phyloP scores from a whole-genome alignment of 139 green algal species.

The Volvox reticuliferus region DNA sequence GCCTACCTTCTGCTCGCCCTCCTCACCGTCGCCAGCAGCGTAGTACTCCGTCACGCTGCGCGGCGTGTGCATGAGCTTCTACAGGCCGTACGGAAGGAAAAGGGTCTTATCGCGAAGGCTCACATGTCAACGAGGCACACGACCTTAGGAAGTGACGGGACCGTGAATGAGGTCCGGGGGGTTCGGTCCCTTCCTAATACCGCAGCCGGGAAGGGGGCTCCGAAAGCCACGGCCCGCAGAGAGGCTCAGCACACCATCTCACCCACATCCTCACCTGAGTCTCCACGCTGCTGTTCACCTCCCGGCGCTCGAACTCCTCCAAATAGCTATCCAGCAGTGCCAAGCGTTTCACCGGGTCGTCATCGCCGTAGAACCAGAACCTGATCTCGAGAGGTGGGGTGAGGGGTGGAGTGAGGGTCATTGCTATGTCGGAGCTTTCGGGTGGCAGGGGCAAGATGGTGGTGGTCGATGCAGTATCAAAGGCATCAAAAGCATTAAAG shows the following conservation, averaged over 20 bases:
- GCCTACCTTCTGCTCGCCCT: constrained; percentile 47
- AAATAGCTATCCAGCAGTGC: constrained; percentile 86
- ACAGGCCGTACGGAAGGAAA: not conserved
- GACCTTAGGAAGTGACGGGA: too few species aligned
- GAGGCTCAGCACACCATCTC: too few species aligned
- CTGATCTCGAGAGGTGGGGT: constrained; percentile 40
- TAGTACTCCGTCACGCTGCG: constrained; percentile 70
- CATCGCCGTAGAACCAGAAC: constrained; percentile 99
- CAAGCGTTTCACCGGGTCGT: constrained; percentile 90
- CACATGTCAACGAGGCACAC: too few species aligned
- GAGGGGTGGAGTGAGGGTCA: not conserved
- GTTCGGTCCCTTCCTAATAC: too few species aligned
- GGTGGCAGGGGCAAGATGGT: not conserved
- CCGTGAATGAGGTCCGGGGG: too few species aligned
- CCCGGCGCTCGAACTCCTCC: constrained; percentile 80
- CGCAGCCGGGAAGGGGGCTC: too few species aligned
- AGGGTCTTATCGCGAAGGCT: too few species aligned
- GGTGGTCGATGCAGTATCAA: too few species aligned
- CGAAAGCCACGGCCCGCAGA: too few species aligned
- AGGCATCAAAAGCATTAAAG: too few species aligned
- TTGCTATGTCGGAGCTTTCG: too few species aligned
- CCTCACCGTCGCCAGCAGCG: constrained; percentile 72
- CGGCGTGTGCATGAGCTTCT: constrained; percentile 56
- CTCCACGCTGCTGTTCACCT: constrained; percentile 82
- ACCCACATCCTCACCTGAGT: too few species aligned